A percentile compares a stretch with the other conserved stretches of the same genome.
These are phyloP conservation scores for Hypericum perforatum DNA, from an alignment of 345 rosid genomes.

Conservation along the genomic window DNA sequence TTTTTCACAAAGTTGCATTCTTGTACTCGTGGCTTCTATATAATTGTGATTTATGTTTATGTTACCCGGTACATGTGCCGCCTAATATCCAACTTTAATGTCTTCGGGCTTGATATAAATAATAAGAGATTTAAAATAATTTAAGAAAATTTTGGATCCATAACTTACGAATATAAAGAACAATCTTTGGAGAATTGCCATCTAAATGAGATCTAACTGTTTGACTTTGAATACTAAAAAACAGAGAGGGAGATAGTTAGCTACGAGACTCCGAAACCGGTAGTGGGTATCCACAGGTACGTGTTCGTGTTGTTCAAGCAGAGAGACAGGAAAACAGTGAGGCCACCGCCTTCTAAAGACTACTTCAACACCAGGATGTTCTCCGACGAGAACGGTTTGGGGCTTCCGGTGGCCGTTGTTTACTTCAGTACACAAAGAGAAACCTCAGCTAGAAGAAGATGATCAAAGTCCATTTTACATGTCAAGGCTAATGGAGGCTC, in stretches of 20 bases:
- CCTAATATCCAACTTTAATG: too few relatives aligned
- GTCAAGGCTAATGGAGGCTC: too few relatives aligned
- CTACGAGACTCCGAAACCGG: conserved; percentile 71
- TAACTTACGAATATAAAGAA: too few relatives aligned
- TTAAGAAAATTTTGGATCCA: too few relatives aligned
- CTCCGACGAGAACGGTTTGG: conserved; percentile 49
- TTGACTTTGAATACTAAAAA: too few relatives aligned
- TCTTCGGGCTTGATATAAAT: conserved; percentile 97
- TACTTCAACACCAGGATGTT: conserved; percentile 64
- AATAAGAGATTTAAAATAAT: too few relatives aligned
- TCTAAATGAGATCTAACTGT: too few relatives aligned
- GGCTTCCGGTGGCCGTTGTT: conserved; percentile 74
- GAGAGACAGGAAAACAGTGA: conserved; percentile 63
- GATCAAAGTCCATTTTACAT: conserved; percentile 2
- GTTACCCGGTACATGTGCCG: too few relatives aligned
- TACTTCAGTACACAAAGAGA: conserved; percentile 91
- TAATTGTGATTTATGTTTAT: too few relatives aligned
- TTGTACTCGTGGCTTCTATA: too few relatives aligned
- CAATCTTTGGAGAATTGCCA: too few relatives aligned
- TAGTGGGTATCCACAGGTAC: conserved; percentile 65
- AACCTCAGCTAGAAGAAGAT: conserved; percentile 80
- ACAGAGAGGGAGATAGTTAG: conserved; percentile 57
- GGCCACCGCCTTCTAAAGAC: conserved; percentile 48
- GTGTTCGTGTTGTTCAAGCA: conserved; percentile 71
- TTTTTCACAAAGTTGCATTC: too few relatives aligned